Percentiles rank a stretch among this genome's conserved stretches.
These are phyloP conservation scores for Novymonas esmeraldas DNA, from an alignment of 208 protist genomes.

Conservation along the genomic window DNA sequence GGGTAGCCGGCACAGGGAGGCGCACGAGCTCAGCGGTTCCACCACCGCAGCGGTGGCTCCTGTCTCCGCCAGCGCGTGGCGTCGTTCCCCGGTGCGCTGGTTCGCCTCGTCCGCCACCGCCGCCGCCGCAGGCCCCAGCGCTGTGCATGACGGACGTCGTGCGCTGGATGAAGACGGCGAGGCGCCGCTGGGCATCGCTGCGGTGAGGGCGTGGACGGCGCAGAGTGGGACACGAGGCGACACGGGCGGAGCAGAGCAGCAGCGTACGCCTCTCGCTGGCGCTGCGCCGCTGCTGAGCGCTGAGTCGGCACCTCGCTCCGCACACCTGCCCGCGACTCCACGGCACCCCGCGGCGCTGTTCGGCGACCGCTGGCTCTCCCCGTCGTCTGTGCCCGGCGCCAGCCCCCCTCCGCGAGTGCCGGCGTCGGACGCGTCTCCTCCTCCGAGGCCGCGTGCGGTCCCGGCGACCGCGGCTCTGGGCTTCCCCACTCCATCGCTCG, in stretches of 20 bases:
- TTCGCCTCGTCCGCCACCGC: background rate
- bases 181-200: too few species aligned
- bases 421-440: background rate
- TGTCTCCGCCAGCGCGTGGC: background rate
- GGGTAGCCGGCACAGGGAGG: background rate
- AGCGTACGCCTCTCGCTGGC: background rate
- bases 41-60: background rate
- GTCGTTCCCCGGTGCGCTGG: slow-evolving; percentile 26
- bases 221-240: too few species aligned
- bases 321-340: background rate
- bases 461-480: background rate
- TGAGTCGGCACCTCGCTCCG: background rate
- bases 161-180: background rate
- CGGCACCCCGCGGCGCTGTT: background rate
- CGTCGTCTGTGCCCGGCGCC: background rate
- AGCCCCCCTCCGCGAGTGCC: slow-evolving; percentile 24
- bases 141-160: background rate
- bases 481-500: background rate
- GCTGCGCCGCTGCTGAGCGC: too few species aligned
- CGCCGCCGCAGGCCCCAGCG: background rate
- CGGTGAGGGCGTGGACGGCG: too few species aligned
- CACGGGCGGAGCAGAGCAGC: too few species aligned
- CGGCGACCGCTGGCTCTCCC: background rate
- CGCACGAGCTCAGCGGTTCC: slow-evolving; percentile 52
- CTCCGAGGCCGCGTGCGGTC: background rate